These are phyloP conservation scores for Rhizopogon vinicolor DNA, from an alignment of 768 basidiomycete species.

Conservation along the genomic window DNA sequence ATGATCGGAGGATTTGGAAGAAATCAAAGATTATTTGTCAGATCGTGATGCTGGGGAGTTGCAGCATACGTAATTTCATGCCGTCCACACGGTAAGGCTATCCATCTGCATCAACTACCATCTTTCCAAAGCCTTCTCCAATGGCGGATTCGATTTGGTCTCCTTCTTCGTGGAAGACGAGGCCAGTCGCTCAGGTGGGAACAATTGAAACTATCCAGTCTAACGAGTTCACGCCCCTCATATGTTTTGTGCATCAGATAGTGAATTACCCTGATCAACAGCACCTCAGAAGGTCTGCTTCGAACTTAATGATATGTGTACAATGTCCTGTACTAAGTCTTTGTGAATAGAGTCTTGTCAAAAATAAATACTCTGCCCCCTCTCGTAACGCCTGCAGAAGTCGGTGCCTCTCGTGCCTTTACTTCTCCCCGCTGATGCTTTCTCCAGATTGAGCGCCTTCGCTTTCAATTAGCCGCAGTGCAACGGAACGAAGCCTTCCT, in stretches of 20 bases:
- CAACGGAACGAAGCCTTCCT: constrained; percentile 89
- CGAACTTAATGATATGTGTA: neutral
- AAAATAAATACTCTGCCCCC: constrained; percentile 82
- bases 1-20: too few species aligned
- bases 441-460: constrained; percentile 72
- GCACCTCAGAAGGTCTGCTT: constrained; percentile 51
- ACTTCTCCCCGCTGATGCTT: constrained; percentile 5
- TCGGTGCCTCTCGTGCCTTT: constrained; percentile 28
- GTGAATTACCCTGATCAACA: constrained; percentile 67
- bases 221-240: neutral
- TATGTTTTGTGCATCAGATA: constrained; percentile 34
- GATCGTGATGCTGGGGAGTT: too few species aligned
- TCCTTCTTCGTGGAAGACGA: constrained; percentile 76
- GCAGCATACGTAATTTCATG: too few species aligned
- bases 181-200: constrained; percentile 69
- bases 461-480: constrained; percentile 74
- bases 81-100: too few species aligned
- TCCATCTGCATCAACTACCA: neutral
- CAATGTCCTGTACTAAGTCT: neutral
- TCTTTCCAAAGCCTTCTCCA: neutral
- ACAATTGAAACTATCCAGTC: neutral
- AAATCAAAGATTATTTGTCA: too few species aligned
- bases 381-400: constrained; percentile 90
- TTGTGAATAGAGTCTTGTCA: constrained; percentile 54
- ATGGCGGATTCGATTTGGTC: constrained; percentile 43